These are phyloP conservation scores for Cercospora sp. DNA, from an alignment of 2,329 filamentous ascomycete species.

Conservation along the genomic window DNA sequence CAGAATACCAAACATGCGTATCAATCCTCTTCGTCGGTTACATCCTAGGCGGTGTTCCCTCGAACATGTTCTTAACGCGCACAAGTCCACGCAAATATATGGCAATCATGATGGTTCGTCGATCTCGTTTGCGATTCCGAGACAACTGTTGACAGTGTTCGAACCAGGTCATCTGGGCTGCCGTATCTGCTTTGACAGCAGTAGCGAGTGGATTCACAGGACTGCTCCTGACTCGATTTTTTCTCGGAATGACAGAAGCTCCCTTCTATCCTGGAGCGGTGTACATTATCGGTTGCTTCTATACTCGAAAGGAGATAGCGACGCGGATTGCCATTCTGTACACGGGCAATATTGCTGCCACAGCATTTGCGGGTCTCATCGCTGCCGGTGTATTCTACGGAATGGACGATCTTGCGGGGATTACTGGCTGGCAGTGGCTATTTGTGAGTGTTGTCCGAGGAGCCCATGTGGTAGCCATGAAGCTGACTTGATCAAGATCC, in stretches of 20 bases:
- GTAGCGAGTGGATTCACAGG: constrained; percentile 24
- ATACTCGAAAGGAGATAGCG: constrained; percentile 50
- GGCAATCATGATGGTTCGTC: constrained; percentile 39
- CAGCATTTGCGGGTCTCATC: constrained; percentile 64
- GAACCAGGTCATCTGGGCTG: constrained; percentile 40
- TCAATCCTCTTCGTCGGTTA: constrained; percentile 47
- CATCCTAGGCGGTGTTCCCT: constrained; percentile 40
- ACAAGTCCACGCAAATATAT: constrained; percentile 28
- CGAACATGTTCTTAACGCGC: constrained; percentile 40
- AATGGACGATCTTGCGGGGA: constrained; percentile 59
- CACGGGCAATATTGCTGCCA: constrained; percentile 51
- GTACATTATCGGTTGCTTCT: constrained; percentile 47
- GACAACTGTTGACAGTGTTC: constrained; percentile 25
- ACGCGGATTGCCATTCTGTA: constrained; percentile 32
- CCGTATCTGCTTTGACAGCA: constrained; percentile 38
- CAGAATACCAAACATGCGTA: constrained; percentile 47
- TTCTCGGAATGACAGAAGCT: constrained; percentile 22
- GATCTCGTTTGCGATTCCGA: constrained; percentile 25
- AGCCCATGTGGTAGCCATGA: neutral
- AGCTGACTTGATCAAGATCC: neutral
- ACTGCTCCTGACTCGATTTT: constrained; percentile 26
- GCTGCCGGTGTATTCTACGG: constrained; percentile 57
- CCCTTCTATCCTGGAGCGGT: constrained; percentile 36
- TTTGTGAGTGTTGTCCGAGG: constrained; percentile 43
- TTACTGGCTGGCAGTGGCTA: constrained; percentile 58